These are phyloP conservation scores for Nothopassalora personata DNA, from an alignment of 2,329 filamentous ascomycete genomes.

Conservation along the genomic window DNA sequence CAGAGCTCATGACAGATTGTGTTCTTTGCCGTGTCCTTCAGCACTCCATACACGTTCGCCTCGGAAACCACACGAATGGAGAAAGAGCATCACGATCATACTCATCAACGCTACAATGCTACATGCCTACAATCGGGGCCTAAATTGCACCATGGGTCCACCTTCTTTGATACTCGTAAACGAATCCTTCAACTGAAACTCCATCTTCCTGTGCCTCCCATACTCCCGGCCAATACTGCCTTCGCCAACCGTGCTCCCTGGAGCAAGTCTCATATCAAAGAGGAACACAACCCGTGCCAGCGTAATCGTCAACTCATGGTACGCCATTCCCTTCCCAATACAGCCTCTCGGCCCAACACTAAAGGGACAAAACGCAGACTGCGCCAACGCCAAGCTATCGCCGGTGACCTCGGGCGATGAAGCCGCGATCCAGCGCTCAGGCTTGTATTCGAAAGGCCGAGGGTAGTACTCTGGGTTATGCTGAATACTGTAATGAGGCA, in stretches of 20 bases:
- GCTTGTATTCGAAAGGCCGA: constrained; percentile 20
- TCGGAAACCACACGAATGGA: too few species aligned
- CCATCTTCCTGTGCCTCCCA: not conserved
- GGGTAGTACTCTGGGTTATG: constrained; percentile 31
- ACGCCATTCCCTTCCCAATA: constrained; percentile 22
- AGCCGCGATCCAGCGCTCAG: constrained; percentile 25
- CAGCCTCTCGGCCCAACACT: constrained; percentile 18
- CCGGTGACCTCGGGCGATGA: not conserved
- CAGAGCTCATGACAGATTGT: too few species aligned
- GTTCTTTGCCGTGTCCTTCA: too few species aligned
- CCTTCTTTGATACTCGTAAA: constrained; percentile 11
- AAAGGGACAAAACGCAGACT: constrained; percentile 20
- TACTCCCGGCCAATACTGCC: not conserved
- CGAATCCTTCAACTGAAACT: constrained; percentile 10
- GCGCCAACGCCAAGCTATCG: constrained; percentile 8
- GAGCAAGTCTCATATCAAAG: constrained; percentile 19
- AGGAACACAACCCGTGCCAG: constrained; percentile 15
- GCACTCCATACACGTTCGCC: too few species aligned
- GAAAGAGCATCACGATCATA: too few species aligned
- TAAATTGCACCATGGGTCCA: not conserved
- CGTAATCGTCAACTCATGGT: constrained; percentile 17
- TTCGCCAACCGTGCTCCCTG: constrained; percentile 11
- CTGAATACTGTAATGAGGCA: constrained; percentile 33
- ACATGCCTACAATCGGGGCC: too few species aligned
- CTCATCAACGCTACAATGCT: too few species aligned